These are phyloP conservation scores for Trichoderma sp. DNA, from an alignment of 2,329 filamentous ascomycete species.

Conservation along the genomic window DNA sequence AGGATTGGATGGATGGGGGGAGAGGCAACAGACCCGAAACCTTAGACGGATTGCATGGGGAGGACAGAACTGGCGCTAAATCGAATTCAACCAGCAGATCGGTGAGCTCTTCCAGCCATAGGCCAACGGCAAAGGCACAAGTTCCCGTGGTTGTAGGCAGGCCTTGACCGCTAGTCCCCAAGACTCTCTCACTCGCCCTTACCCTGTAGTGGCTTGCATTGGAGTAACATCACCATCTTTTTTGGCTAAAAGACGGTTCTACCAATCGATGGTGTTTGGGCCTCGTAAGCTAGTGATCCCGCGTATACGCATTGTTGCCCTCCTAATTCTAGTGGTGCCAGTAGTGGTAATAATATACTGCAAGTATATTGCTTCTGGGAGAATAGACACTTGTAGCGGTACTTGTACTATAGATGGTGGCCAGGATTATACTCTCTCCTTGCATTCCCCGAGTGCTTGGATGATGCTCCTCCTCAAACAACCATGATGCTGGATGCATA, in stretches of 20 bases:
- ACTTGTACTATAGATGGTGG: not conserved
- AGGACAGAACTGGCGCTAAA: not conserved
- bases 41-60: not conserved
- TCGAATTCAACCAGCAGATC: constrained; percentile 1
- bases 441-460: constrained; percentile 20
- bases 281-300: not conserved
- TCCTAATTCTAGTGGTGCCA: not conserved
- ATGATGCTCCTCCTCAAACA: constrained; percentile 2
- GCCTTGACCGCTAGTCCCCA: constrained; percentile 22
- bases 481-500: not conserved
- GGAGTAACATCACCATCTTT: not conserved
- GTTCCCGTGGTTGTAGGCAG: not conserved
- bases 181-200: not conserved
- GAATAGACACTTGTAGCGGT: not conserved
- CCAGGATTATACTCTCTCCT: constrained; percentile 3
- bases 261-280: not conserved
- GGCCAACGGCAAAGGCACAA: not conserved
- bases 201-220: constrained; percentile 22
- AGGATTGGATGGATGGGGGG: no score
- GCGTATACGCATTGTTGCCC: not conserved
- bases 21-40: not conserved
- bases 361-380: not conserved
- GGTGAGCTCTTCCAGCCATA: constrained; percentile 14
- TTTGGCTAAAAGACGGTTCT: constrained; percentile 14
- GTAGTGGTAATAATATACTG: not conserved